Conservation (phyloP, 2,329 filamentous ascomycete genomes). For the Calonectria naviculata region DNA sequence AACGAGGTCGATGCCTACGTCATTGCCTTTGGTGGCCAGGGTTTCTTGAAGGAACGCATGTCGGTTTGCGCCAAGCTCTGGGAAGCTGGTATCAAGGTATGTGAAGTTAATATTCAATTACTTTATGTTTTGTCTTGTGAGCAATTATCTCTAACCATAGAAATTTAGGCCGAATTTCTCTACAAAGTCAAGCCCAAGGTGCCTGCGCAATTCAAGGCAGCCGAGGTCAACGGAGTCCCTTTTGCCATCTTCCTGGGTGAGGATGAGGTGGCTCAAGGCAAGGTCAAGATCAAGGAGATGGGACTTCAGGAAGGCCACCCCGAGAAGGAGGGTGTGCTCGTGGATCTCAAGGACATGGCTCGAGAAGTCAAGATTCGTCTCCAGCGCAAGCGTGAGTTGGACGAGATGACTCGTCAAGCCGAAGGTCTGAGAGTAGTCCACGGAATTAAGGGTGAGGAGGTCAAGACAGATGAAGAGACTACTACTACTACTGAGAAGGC, state of each 20-base stretch:
- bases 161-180: conserved; percentile 77
- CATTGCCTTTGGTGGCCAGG: conserved; percentile 94
- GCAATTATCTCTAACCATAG: conserved; percentile 26
- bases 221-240: conserved; percentile 82
- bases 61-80: conserved; percentile 80
- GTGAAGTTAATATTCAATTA: conserved; percentile 19
- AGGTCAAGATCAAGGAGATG: conserved; percentile 87
- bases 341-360: conserved; percentile 73
- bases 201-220: conserved; percentile 89
- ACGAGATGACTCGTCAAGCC: conserved; percentile 54
- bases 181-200: conserved; percentile 94
- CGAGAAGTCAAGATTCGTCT: conserved; percentile 67
- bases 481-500: conserved; percentile 24
- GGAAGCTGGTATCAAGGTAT: conserved; percentile 86
- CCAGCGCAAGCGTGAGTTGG: conserved; percentile 55
- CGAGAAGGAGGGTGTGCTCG: conserved; percentile 87
- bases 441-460: conserved; percentile 57
- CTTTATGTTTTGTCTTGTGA: neutral
- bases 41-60: conserved; percentile 88
- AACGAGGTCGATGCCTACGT: conserved; percentile 92
- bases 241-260: conserved; percentile 92
- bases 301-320: conserved; percentile 83
- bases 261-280: conserved; percentile 84
- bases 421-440: conserved; percentile 59
- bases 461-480: conserved; percentile 35